Evolutionary conservation across 1,139 yeast species (phyloP), one percentile per base, ranked within the genome.

Genomic region (Debaryomycetaceae sp.): DNA sequence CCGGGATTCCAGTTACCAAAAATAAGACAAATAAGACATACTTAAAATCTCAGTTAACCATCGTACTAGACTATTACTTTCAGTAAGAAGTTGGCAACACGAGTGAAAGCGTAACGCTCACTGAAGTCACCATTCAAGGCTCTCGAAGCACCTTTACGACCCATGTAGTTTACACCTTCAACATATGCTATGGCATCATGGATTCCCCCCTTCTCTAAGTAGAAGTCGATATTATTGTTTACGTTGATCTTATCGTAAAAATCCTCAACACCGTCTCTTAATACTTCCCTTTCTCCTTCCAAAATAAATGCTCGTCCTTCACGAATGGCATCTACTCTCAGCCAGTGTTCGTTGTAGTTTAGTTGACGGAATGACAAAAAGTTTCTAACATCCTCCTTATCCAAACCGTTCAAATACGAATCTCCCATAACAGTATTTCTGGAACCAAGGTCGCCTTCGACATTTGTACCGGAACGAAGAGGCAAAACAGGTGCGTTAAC

Each of bases 201-300:
- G 17, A 62, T 58, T 9, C 69, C 67, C 16, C 67, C 67, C 16
- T 56, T 56, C 38, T 65, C 71, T 24, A 59, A 34, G 35, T 45
- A 45, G n/a, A 45, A 47, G 33, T 52, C 46, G 19, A 64, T 44
- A 17, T 45, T 48, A n/a, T 54, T 56, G 17, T 48, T 47, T 14
- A 7, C 13, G 37, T 56, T 48, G 18, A 58, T 46, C 5, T 49
- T 48, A 3, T 49, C 41, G 17, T 47, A 35, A 37, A 57, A 59
- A 2, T 44, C 42, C 35, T 59, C 63, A 28, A 55, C 51, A 1
- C 63, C 64, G 34, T 59, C 62, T 32, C 61, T 50, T 34, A 71
- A 57, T 5, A 65, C 57, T 49, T 71, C 77, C 33, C 66, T 47
- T 40, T 61, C 73, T 16, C 78, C 78, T 46, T 59, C 60, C 18